These are phyloP conservation scores for Leccinum truebloodii DNA, from an alignment of 768 basidiomycete genomes.

Conservation along the genomic window DNA sequence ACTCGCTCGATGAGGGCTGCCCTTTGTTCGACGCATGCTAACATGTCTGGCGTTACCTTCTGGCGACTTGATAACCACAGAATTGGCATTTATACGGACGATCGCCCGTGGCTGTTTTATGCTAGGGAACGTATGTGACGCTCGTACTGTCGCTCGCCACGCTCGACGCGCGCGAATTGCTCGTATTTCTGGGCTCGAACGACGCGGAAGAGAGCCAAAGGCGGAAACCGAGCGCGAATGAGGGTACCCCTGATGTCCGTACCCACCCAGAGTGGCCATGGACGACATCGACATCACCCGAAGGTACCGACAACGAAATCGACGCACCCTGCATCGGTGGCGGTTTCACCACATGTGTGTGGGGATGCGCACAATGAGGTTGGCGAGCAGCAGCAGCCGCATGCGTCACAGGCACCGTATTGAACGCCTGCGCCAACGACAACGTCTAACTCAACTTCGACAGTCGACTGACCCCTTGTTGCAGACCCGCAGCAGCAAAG, in stretches of 20 bases:
- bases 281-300: conserved; percentile 2
- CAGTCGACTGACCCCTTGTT: conserved; percentile 35
- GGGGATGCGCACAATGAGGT: neutral
- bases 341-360: conserved; percentile 19
- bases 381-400: neutral
- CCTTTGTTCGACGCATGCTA: conserved; percentile 28
- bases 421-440: conserved; percentile 44
- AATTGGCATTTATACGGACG: no score
- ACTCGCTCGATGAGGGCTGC: conserved; percentile 67
- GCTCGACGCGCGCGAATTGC: conserved; percentile 31
- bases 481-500: conserved; percentile 12
- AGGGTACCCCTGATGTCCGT: neutral
- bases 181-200: conserved; percentile 15
- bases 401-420: conserved; percentile 22
- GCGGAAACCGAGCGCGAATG: conserved; percentile 5
- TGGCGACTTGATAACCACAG: no score
- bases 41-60: no score
- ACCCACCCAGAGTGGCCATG: conserved; percentile 12
- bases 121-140: conserved; percentile 5
- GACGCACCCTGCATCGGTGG: conserved; percentile 30
- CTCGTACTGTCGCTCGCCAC: conserved; percentile 32
- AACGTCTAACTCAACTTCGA: conserved; percentile 41
- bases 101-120: no score
- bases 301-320: conserved; percentile 35
- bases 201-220: conserved; percentile 8